Conservation (phyloP, 345 rosid species). For the Brassica incana region DNA sequence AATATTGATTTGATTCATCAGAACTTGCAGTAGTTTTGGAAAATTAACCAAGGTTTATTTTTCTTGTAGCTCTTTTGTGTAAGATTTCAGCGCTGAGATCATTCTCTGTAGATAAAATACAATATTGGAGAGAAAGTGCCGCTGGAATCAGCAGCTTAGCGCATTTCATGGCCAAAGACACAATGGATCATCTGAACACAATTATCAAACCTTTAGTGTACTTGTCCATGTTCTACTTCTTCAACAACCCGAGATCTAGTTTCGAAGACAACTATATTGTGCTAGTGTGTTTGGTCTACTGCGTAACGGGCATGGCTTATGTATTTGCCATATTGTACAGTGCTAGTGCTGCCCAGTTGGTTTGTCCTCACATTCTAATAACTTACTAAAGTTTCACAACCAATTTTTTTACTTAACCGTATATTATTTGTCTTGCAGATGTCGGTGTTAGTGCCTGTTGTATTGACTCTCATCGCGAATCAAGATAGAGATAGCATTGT, state of each 20-base stretch:
- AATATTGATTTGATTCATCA: not conserved
- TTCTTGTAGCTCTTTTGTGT: constrained; percentile 71
- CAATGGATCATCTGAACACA: constrained; percentile 68
- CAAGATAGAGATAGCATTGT: constrained; percentile 53
- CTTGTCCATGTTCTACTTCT: constrained; percentile 88
- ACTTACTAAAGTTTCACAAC: not conserved
- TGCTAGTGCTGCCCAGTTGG: constrained; percentile 84
- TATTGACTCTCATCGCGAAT: constrained; percentile 68
- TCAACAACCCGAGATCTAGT: constrained; percentile 83
- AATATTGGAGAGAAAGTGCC: constrained; percentile 74
- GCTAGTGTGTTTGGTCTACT: constrained; percentile 75
- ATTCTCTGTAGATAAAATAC: constrained; percentile 68
- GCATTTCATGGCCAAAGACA: constrained; percentile 79
- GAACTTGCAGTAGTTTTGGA: not conserved
- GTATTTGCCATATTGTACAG: constrained; percentile 66
- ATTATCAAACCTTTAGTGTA: constrained; percentile 76
- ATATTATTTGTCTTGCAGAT: constrained; percentile 47
- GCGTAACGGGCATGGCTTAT: constrained; percentile 85
- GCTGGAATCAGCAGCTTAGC: constrained; percentile 84
- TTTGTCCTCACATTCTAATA: constrained; percentile 32
- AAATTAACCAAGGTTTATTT: not conserved
- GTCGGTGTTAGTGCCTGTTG: constrained; percentile 84
- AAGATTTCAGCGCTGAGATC: constrained; percentile 80
- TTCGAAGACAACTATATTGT: constrained; percentile 70
- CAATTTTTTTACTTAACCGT: not conserved